Conservation (phyloP, 257 asterid species). For the Thymus mandschuricus region DNA sequence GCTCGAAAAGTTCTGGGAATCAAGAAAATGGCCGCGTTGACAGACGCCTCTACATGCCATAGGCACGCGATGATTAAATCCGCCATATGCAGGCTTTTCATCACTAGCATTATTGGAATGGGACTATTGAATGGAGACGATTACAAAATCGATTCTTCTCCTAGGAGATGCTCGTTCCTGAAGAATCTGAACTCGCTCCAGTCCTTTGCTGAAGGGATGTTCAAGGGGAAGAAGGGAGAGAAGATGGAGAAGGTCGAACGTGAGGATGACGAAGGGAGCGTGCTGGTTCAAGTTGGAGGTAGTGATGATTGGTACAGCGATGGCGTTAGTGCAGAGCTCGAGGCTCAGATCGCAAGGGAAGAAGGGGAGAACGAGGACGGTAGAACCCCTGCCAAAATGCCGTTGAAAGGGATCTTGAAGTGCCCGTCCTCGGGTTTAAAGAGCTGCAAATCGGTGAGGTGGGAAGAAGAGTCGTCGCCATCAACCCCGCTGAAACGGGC, state of each 20-base stretch:
- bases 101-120: conserved; percentile 68
- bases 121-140: conserved; percentile 46
- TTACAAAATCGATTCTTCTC: conserved; percentile 31
- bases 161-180: conserved; percentile 50
- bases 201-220: conserved; percentile 61
- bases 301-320: conserved; percentile 32
- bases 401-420: conserved; percentile 70
- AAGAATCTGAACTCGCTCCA: conserved; percentile 63
- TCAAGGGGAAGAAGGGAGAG: conserved; percentile 46
- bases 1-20: conserved; percentile 72
- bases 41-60: conserved; percentile 72
- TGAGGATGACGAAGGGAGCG: conserved; percentile 30
- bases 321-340: background rate
- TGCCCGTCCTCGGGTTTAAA: conserved; percentile 43
- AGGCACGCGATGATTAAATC: conserved; percentile 75
- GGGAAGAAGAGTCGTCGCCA: conserved; percentile 26
- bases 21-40: conserved; percentile 69
- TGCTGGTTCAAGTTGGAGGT: conserved; percentile 28
- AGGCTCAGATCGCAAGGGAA: background rate
- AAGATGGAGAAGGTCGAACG: conserved; percentile 16
- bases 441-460: conserved; percentile 26
- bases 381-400: conserved; percentile 21
- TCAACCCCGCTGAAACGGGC: conserved; percentile 52
- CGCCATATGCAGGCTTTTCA: conserved; percentile 77
- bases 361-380: conserved; percentile 24